Evolutionary conservation across 163 green algal genomes (phyloP), one percentile per base, ranked within the genome.

Genomic region (Chlamydomonas reinhardtii): DNA sequence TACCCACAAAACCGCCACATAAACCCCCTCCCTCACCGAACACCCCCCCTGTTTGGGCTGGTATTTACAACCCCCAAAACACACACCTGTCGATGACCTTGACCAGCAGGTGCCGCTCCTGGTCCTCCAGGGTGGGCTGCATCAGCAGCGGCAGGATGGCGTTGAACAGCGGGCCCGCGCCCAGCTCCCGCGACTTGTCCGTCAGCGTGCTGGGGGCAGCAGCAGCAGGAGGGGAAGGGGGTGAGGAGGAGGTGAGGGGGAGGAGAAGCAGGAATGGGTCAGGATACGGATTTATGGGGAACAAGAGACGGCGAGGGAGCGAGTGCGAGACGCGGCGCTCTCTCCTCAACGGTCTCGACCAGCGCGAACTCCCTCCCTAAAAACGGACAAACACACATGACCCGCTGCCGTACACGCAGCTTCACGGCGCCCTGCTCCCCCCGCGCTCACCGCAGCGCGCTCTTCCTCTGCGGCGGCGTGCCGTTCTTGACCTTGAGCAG

Each of bases 401-500:
- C n/a, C n/a, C n/a, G n/a, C n/a, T n/a, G n/a, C n/a, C n/a, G n/a
- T n/a, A n/a, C n/a, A n/a, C n/a, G n/a, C n/a, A n/a, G n/a, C n/a
- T n/a, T n/a, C n/a, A n/a, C n/a, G n/a, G n/a, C n/a, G n/a, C 17
- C 65, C 17, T 35, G 0, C 12, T 16, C 15, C 68, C 32, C 34
- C 17, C 32, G 35, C 39, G n/a, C 39, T 39, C 98, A 96, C 32
- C 98, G 90, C 86, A 99, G 93, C 34, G 97, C 96, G 16, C 87
- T 94, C 94, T 99, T 99, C 87, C 98, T 93, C 93, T 99, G 98
- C 43, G 96, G 96, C 20, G 98, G 97, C 34, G 97, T 99, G 37
- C 98, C 98, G 89, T 99, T 99, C 93, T 99, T 99, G 68, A 99
- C 96, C 94, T 99, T 99, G 77, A 99, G 95, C 92, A 99, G 94